phyloP scores from a whole-genome alignment of 1,284 basidiomycete genomes.

The Violaceomyces palustris region DNA sequence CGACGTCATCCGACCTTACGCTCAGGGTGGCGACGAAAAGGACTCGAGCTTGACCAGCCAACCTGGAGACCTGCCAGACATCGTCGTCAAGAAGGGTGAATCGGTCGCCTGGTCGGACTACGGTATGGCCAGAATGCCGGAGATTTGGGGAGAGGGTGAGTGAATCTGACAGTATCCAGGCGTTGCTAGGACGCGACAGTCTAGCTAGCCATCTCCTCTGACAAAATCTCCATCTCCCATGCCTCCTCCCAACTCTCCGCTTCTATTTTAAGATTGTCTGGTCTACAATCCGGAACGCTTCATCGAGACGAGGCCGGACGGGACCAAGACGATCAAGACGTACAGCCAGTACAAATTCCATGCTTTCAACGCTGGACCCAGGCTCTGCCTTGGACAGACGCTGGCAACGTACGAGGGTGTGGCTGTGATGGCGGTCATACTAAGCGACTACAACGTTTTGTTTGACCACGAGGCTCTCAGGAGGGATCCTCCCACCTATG shows the following conservation, averaged over 20 bases:
- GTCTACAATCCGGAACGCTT: constrained; percentile 48
- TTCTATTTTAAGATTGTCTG: constrained; percentile 48
- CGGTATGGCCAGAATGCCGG: constrained; percentile 42
- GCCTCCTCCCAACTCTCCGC: constrained; percentile 10
- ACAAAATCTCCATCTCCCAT: neutral
- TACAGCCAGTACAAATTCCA: constrained; percentile 54
- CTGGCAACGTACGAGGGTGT: constrained; percentile 40
- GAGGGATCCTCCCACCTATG: constrained; percentile 21
- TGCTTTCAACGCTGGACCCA: constrained; percentile 46
- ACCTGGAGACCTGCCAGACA: constrained; percentile 32
- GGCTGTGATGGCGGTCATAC: constrained; percentile 23
- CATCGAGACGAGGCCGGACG: constrained; percentile 40
- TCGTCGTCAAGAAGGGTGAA: constrained; percentile 28
- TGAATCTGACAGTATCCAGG: no score
- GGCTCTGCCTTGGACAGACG: constrained; percentile 51
- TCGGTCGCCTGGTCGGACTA: constrained; percentile 33
- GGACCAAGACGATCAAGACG: constrained; percentile 54
- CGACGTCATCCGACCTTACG: constrained; percentile 36
- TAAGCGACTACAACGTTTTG: constrained; percentile 20
- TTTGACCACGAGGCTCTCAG: constrained; percentile 16
- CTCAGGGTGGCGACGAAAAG: constrained; percentile 14
- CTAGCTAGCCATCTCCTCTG: no score
- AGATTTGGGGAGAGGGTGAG: constrained; percentile 40
- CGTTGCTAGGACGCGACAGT: neutral
- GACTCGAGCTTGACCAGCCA: no score